Percentiles rank a stretch among this genome's conserved stretches.
Conservation (phyloP, 306 rosid genomes). For the Dryas alaskensis region DNA sequence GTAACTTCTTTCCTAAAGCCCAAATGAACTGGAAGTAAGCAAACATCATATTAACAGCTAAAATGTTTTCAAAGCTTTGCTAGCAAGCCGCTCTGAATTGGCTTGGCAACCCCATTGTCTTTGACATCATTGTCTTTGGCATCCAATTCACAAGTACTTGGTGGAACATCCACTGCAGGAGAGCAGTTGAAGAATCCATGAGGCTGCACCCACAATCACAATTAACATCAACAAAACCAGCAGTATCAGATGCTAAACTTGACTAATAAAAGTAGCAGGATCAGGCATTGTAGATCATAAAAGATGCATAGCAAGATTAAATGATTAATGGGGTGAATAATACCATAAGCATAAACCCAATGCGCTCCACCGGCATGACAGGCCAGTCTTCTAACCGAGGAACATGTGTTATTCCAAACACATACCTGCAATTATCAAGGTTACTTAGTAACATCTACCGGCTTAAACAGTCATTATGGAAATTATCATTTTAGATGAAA, state of each 20-base stretch:
- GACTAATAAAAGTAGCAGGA: background rate
- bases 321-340: constrained; percentile 25
- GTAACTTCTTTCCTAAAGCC: too few relatives aligned
- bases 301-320: background rate
- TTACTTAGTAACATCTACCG: constrained; percentile 13
- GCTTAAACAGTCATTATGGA: background rate
- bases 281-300: constrained; percentile 2
- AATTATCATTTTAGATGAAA: too few relatives aligned
- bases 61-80: constrained; percentile 40
- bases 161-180: constrained; percentile 79
- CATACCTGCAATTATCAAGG: constrained; percentile 54
- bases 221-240: background rate
- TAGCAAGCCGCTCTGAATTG: constrained; percentile 34
- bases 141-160: constrained; percentile 56
- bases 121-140: constrained; percentile 37
- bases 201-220: constrained; percentile 54
- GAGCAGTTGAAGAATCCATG: constrained; percentile 90
- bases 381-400: constrained; percentile 95
- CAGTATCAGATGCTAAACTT: too few relatives aligned
- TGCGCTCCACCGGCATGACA: constrained; percentile 87
- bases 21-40: too few relatives aligned
- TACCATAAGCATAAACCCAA: constrained; percentile 80
- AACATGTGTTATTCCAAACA: constrained; percentile 74
- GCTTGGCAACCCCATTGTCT: constrained; percentile 30
- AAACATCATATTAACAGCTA: background rate